Conservation (phyloP, 257 asterid genomes). For the Solanum pennellii region DNA sequence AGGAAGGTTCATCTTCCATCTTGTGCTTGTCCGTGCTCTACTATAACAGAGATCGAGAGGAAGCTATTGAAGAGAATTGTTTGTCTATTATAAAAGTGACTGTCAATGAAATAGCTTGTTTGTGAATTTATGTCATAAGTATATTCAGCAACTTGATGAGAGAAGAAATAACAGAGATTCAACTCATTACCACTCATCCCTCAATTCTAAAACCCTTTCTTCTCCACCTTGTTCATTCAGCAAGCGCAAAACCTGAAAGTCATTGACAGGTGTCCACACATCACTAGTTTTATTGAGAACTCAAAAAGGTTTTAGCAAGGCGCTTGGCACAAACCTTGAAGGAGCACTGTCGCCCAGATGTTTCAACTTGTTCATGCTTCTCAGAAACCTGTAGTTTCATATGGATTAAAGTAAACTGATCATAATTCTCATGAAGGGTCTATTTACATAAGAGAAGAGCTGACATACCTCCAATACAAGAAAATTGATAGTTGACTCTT, state of each 20-base stretch:
- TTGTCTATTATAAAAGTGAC: background rate
- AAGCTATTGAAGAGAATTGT: background rate
- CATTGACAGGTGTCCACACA: background rate
- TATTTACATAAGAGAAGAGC: background rate
- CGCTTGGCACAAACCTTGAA: slow-evolving; percentile 47
- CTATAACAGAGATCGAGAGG: background rate
- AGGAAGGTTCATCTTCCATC: background rate
- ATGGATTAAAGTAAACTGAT: background rate
- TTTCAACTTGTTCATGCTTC: slow-evolving; percentile 28
- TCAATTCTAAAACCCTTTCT: slow-evolving; percentile 58
- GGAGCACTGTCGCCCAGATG: slow-evolving; percentile 37
- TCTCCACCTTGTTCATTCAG: slow-evolving; percentile 82
- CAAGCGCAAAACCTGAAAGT: slow-evolving; percentile 60
- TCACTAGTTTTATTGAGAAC: slow-evolving; percentile 3
- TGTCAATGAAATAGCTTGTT: background rate
- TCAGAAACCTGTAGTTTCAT: slow-evolving; percentile 51
- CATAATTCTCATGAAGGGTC: slow-evolving; percentile 4
- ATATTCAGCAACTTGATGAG: background rate
- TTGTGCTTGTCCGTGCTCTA: background rate
- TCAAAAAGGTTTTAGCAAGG: slow-evolving; percentile 8
- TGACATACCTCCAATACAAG: slow-evolving; percentile 84
- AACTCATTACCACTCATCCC: slow-evolving; percentile 79
- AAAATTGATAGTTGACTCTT: slow-evolving; percentile 28
- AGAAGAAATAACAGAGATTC: background rate
- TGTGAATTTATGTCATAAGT: background rate